Evolutionary conservation across 2,329 filamentous ascomycete species (phyloP), one percentile per base, ranked within the genome.

Genomic region (Epichloe gansuensis): DNA sequence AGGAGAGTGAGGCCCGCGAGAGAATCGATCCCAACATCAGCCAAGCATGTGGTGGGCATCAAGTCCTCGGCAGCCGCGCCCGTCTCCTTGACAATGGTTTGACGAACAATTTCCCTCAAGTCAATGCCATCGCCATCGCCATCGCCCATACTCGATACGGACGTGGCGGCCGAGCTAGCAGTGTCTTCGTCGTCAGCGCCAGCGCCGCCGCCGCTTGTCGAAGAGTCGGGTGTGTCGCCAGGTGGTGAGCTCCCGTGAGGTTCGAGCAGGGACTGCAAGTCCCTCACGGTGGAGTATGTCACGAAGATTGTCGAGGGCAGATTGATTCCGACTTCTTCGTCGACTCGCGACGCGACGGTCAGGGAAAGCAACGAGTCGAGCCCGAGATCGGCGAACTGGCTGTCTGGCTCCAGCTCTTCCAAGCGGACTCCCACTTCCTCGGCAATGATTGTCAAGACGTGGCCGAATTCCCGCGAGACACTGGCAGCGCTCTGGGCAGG

Each of bases 301-400:
- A 75, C 68, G 58, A 80, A 79, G 1, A 72, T 69, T 51, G 74
- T 67, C 3, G 73, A 73, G 4, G 71, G 65, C 13, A 81, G 60
- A 53, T 77, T 70, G 15, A 81, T 61, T 31, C 77, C 75, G 9
- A 81, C 62, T 38, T 81, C 76, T 60, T 81, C 77, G 25, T 74
- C 73, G 46, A 81, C 70, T 46, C 74, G 70, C 34, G 74, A 76
- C 46, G 70, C 71, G 41, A 81, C 74, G 8, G 75, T 77, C 45
- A 82, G 64, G 5, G 74, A 71, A 74, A 81, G 77, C 39, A 82
- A 67, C 2, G 78, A 81, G 61, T 82, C 78, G 15, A 80, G 74
- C 39, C 78, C 78, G 11, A 80, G 35, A 13, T 31, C 34, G 8
- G 42, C 50, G 34, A 57, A 47, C 34, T 50, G 7, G 12, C 34